Evolutionary conservation across 2,329 filamentous ascomycete species (phyloP).

Genomic region (Nigrospora sphaerica): DNA sequence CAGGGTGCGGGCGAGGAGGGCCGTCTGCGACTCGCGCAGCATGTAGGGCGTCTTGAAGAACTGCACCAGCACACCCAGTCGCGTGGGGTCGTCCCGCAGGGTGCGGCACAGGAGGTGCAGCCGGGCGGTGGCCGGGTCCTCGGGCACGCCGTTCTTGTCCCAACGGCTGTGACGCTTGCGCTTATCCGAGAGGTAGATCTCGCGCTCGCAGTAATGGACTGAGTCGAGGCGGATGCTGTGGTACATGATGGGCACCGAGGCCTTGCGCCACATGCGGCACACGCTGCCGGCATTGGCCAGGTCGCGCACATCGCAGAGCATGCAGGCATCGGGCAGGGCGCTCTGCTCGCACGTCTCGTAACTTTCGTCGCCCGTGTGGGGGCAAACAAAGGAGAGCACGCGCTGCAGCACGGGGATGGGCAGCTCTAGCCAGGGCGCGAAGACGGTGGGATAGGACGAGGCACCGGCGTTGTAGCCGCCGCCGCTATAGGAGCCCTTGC

Average conservation of each 20-base stretch:
- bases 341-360: conserved; percentile 81
- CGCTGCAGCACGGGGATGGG: conserved; percentile 63
- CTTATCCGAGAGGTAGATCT: conserved; percentile 71
- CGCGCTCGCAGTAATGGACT: conserved; percentile 88
- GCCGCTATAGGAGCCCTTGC: conserved; percentile 13
- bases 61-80: conserved; percentile 62
- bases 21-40: conserved; percentile 80
- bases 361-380: conserved; percentile 68
- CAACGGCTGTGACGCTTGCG: conserved; percentile 69
- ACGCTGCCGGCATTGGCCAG: conserved; percentile 73
- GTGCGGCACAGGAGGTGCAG: conserved; percentile 75
- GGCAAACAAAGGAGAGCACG: conserved; percentile 79
- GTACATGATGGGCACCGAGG: conserved; percentile 55
- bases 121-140: conserved; percentile 71
- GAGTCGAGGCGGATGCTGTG: conserved; percentile 86
- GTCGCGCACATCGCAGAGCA: conserved; percentile 89
- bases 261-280: conserved; percentile 62
- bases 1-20: conserved; percentile 77
- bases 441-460: conserved; percentile 6
- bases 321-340: conserved; percentile 72
- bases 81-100: conserved; percentile 66
- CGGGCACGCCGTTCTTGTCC: conserved; percentile 69
- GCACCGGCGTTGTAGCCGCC: conserved; percentile 9
- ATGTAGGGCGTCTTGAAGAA: conserved; percentile 91
- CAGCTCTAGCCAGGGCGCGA: conserved; percentile 37